Conservation (phyloP, 2,329 filamentous ascomycete genomes). For the Thelonectria blattea region DNA sequence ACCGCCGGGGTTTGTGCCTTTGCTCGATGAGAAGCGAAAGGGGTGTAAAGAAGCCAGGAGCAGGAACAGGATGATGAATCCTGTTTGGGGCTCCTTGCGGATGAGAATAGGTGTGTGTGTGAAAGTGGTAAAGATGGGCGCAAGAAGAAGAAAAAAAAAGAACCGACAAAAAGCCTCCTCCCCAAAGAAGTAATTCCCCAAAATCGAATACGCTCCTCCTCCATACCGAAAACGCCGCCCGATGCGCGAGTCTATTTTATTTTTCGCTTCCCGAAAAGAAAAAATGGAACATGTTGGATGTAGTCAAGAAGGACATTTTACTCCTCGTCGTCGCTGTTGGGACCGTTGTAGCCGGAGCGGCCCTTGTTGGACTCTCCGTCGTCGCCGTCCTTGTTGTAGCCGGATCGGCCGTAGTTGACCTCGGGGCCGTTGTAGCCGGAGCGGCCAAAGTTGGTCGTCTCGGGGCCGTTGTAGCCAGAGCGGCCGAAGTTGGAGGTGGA, state of each 20-base stretch:
- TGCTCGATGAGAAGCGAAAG: slow-evolving; percentile 19
- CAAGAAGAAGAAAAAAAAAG: slow-evolving; percentile 9
- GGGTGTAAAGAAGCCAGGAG: slow-evolving; percentile 9
- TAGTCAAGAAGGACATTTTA: too few species aligned
- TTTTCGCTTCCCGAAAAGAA: slow-evolving; percentile 1
- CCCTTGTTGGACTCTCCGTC: slow-evolving; percentile 46
- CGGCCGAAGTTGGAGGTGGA: slow-evolving; percentile 35
- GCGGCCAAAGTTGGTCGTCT: slow-evolving; percentile 46
- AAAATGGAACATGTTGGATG: slow-evolving; percentile 8
- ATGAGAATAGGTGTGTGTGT: slow-evolving; percentile 2
- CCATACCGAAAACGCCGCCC: slow-evolving; percentile 25
- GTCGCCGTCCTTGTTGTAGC: slow-evolving; percentile 38
- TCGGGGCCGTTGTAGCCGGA: slow-evolving; percentile 52
- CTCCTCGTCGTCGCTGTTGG: slow-evolving; percentile 41
- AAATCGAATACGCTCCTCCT: not conserved
- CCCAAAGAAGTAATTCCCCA: not conserved
- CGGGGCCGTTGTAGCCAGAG: slow-evolving; percentile 30
- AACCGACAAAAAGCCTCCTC: slow-evolving; percentile 17
- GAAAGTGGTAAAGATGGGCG: not conserved
- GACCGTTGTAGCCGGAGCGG: slow-evolving; percentile 53
- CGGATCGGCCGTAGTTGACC: slow-evolving; percentile 37
- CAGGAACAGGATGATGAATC: not conserved
- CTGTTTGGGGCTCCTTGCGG: slow-evolving; percentile 21
- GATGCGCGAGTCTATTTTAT: slow-evolving; percentile 19
- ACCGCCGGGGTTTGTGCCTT: slow-evolving; percentile 25